phyloP scores from a whole-genome alignment of 129 eudicot genomes.

The Helianthus tuberosus region DNA sequence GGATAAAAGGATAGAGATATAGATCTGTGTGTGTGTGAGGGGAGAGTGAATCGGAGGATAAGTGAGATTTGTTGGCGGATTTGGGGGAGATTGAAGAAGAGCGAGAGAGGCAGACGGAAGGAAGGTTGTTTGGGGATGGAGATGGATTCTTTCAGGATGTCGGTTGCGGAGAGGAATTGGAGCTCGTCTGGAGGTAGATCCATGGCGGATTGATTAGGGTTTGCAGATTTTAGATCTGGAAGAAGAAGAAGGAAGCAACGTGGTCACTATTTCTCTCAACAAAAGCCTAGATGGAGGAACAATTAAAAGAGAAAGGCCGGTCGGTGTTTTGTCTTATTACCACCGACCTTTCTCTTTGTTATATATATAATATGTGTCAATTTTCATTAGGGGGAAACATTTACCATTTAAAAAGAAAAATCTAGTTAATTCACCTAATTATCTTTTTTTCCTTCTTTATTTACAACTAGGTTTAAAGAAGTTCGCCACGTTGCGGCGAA shows the following conservation, averaged over 20 bases:
- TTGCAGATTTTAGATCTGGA: neutral
- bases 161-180: conserved; percentile 57
- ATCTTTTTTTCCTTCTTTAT: neutral
- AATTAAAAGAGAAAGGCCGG: neutral
- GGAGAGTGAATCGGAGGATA: too few relatives aligned
- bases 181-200: conserved; percentile 80
- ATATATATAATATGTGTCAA: too few relatives aligned
- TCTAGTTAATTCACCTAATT: neutral
- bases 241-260: neutral
- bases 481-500: too few relatives aligned
- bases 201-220: conserved; percentile 42
- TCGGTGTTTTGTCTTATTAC: too few relatives aligned
- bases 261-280: neutral
- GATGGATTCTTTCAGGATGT: conserved; percentile 65
- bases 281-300: conserved; percentile 16
- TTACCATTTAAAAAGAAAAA: neutral
- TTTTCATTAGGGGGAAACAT: too few relatives aligned
- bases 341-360: too few relatives aligned
- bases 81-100: conserved; percentile 22
- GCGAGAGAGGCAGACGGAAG: conserved; percentile 15
- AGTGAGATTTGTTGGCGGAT: conserved; percentile 32
- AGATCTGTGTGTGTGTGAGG: conserved; percentile 24
- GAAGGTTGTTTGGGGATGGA: conserved; percentile 59
- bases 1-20: conserved; percentile 20
- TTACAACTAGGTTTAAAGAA: too few relatives aligned